These are phyloP conservation scores for Malania oleifera DNA, from an alignment of 164 flowering plant species.

Conservation along the genomic window DNA sequence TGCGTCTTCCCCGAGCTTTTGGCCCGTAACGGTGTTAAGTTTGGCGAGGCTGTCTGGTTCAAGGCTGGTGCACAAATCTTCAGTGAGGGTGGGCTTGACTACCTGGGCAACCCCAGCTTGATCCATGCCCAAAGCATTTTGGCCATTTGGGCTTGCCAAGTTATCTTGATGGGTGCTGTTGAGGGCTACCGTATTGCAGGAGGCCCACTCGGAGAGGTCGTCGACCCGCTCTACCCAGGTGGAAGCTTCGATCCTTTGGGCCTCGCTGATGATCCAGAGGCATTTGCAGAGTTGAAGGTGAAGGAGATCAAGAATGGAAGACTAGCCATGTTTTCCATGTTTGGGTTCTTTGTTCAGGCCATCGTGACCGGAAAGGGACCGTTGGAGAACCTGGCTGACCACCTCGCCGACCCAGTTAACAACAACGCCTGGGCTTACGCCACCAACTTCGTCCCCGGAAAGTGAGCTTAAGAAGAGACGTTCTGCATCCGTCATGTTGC, in stretches of 20 bases:
- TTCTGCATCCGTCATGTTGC: no score
- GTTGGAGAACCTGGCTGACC: constrained; percentile 41
- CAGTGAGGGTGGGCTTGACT: constrained; percentile 49
- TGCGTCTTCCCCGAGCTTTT: constrained; percentile 43
- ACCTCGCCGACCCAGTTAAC: constrained; percentile 40
- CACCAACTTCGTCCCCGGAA: constrained; percentile 38
- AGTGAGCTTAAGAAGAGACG: constrained; percentile 12
- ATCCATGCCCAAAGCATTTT: constrained; percentile 45
- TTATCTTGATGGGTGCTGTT: constrained; percentile 34
- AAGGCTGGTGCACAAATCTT: constrained; percentile 50
- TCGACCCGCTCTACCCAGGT: constrained; percentile 37
- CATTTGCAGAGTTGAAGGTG: constrained; percentile 36
- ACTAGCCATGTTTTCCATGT: constrained; percentile 40
- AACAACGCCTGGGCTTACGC: constrained; percentile 49
- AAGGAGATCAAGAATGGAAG: constrained; percentile 43
- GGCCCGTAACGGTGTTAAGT: constrained; percentile 43
- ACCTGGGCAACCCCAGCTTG: constrained; percentile 50
- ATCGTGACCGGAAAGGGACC: constrained; percentile 42
- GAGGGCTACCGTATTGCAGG: constrained; percentile 43
- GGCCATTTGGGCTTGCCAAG: constrained; percentile 37
- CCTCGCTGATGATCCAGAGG: constrained; percentile 36
- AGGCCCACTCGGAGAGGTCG: constrained; percentile 37
- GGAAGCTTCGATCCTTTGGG: constrained; percentile 40
- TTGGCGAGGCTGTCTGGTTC: constrained; percentile 51
- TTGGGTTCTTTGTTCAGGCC: constrained; percentile 44